phyloP scores from a whole-genome alignment of 371 early-diverging fungal genomes.

The Lichtheimia ramosa region DNA sequence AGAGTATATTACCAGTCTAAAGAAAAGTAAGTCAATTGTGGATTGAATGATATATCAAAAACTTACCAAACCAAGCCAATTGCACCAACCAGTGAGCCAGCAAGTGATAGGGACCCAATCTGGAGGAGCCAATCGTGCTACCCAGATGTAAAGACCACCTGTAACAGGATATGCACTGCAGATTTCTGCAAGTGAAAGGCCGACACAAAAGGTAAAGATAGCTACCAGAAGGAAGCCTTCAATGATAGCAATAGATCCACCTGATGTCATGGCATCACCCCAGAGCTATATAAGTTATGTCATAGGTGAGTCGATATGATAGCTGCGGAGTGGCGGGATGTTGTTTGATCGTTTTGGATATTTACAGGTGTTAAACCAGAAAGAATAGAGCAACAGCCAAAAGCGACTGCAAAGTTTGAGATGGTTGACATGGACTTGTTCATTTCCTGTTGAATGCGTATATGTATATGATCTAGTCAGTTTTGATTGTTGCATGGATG shows the following conservation, averaged over 20 bases:
- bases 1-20: too few species aligned
- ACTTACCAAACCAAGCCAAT: constrained; percentile 57
- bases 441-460: constrained; percentile 48
- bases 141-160: constrained; percentile 64
- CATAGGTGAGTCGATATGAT: background rate
- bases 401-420: constrained; percentile 56
- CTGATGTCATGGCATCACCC: constrained; percentile 62
- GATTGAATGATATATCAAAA: too few species aligned
- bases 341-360: background rate
- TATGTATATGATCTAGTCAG: background rate
- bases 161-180: constrained; percentile 72
- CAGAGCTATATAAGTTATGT: constrained; percentile 31
- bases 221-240: constrained; percentile 74
- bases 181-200: constrained; percentile 72
- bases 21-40: too few species aligned
- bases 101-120: constrained; percentile 58
- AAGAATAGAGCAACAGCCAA: constrained; percentile 61
- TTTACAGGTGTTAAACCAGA: constrained; percentile 60
- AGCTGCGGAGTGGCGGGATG: background rate
- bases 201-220: constrained; percentile 63
- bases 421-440: constrained; percentile 55
- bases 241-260: constrained; percentile 67
- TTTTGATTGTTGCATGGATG: background rate
- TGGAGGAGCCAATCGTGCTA: constrained; percentile 53
- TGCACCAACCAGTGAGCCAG: constrained; percentile 59